These are phyloP conservation scores for Lathyrus aphaca DNA, from an alignment of 306 rosid genomes.

Conservation along the genomic window DNA sequence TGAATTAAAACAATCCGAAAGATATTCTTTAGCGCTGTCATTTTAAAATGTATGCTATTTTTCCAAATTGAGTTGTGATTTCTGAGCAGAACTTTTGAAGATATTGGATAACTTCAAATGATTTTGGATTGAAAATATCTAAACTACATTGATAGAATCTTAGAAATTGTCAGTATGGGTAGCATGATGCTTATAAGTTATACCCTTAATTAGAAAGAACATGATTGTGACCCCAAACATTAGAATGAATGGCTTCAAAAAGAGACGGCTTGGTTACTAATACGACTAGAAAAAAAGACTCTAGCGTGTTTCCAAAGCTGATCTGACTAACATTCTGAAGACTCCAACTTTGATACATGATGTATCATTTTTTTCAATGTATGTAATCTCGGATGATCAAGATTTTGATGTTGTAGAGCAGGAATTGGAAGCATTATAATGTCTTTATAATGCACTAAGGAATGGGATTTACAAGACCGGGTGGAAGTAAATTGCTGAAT, in stretches of 20 bases:
- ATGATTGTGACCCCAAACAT: background rate
- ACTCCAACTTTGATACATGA: background rate
- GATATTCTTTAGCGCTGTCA: background rate
- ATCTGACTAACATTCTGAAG: background rate
- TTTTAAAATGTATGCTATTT: background rate
- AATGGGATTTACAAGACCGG: background rate
- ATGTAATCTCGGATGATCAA: background rate
- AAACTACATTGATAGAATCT: background rate
- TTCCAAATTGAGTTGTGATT: background rate
- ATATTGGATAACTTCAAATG: background rate
- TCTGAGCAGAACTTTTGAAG: background rate
- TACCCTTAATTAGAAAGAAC: background rate
- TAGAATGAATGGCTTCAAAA: background rate
- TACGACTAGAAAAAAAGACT: background rate
- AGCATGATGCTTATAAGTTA: background rate
- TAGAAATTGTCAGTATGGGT: background rate
- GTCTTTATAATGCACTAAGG: background rate
- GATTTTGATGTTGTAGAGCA: background rate
- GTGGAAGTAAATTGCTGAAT: slow-evolving; percentile 11
- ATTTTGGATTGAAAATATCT: background rate
- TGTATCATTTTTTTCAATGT: background rate
- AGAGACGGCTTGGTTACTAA: background rate
- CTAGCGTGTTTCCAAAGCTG: background rate
- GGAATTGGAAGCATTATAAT: background rate
- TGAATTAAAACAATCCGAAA: background rate